Evolutionary conservation across 2,329 filamentous ascomycete genomes (phyloP).

Genomic region (Xylaria sp.): DNA sequence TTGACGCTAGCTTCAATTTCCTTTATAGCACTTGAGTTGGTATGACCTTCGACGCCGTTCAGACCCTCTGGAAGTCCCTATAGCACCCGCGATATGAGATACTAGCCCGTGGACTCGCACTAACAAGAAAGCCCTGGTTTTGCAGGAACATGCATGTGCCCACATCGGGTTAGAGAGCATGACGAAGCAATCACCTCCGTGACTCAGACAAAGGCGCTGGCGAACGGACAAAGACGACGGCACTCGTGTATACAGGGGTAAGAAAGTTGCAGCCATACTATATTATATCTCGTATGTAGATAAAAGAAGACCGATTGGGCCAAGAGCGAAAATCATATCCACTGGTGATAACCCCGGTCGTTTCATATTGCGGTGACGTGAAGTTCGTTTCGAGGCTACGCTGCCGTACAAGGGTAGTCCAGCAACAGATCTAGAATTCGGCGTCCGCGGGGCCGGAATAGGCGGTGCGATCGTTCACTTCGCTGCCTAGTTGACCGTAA

Average conservation of each 20-base stretch:
- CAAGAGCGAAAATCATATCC: background rate
- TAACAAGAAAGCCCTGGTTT: background rate
- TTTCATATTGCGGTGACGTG: constrained; percentile 2
- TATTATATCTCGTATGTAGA: background rate
- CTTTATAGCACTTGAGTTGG: background rate
- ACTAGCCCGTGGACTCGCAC: background rate
- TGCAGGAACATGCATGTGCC: background rate
- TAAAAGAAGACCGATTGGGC: background rate
- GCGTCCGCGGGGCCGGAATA: constrained; percentile 28
- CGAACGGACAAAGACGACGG: too few relatives aligned
- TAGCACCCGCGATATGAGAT: background rate
- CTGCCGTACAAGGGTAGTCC: background rate
- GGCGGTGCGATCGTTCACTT: background rate
- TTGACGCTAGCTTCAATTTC: background rate
- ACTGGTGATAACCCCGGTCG: background rate
- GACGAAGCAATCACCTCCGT: background rate
- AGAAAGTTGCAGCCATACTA: too few relatives aligned
- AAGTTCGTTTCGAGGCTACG: background rate
- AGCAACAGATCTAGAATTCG: constrained; percentile 8
- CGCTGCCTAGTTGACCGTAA: constrained; percentile 20
- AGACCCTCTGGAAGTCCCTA: background rate
- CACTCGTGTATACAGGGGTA: too few relatives aligned
- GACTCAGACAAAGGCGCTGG: too few relatives aligned
- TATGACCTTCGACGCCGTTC: background rate
- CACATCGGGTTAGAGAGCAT: background rate